phyloP scores from a whole-genome alignment of 73 alveolate species.

The Paramecium sonneborni region DNA sequence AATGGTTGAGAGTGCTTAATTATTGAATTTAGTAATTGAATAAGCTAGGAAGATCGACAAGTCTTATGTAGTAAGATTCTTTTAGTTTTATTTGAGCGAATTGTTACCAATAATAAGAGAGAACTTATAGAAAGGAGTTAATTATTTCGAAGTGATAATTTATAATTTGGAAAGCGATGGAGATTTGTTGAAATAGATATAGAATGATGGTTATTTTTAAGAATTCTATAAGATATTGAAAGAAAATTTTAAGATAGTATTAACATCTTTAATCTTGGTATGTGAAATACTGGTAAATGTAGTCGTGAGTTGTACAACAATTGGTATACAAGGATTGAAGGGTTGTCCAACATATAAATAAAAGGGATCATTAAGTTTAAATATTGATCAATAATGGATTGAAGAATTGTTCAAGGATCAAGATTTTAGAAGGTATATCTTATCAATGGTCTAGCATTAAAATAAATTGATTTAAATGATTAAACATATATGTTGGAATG shows the following conservation, averaged over 20 bases:
- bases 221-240: not conserved
- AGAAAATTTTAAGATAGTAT: not conserved
- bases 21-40: not conserved
- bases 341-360: not conserved
- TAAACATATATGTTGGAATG: conserved; percentile 20
- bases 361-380: not conserved
- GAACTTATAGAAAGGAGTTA: not conserved
- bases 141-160: not conserved
- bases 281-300: not conserved
- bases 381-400: not conserved
- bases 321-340: not conserved
- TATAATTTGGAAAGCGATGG: not conserved
- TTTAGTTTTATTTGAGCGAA: not conserved
- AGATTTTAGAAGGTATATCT: not conserved
- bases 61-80: not conserved
- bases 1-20: not conserved
- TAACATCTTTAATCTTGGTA: not conserved
- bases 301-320: not conserved
- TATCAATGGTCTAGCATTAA: not conserved
- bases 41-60: not conserved
- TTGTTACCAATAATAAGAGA: not conserved
- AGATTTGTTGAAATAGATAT: not conserved
- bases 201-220: not conserved
- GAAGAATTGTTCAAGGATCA: not conserved
- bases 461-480: not conserved